phyloP scores from a whole-genome alignment of 441 rosid genomes.

The Dalechampia spathulata region DNA sequence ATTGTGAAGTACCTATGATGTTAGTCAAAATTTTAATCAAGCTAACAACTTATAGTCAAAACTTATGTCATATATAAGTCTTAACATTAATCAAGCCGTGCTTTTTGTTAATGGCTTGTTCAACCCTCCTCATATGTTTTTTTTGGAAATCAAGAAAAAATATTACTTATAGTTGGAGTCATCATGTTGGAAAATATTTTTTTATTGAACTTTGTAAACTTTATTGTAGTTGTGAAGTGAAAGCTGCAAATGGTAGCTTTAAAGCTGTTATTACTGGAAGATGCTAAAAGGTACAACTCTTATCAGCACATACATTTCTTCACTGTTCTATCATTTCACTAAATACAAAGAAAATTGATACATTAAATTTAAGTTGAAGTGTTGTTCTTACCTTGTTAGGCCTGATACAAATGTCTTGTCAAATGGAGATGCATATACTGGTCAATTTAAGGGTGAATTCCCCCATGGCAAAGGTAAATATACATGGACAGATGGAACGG shows the following conservation, averaged over 20 bases:
- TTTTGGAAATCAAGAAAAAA: not conserved
- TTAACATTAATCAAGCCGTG: no score
- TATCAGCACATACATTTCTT: not conserved
- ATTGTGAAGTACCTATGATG: no score
- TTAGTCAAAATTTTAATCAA: no score
- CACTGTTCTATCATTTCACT: not conserved
- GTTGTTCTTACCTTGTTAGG: constrained; percentile 30
- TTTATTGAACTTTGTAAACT: not conserved
- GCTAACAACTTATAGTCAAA: no score
- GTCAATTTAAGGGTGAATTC: constrained; percentile 48
- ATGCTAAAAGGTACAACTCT: constrained; percentile 28
- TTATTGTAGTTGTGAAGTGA: constrained; percentile 3
- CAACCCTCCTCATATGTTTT: no score
- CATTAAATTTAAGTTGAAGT: not conserved
- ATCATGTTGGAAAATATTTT: not conserved
- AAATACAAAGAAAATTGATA: not conserved
- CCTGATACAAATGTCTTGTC: constrained; percentile 36
- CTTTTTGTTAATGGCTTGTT: no score
- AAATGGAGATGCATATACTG: constrained; percentile 67
- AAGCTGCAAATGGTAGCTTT: constrained; percentile 12
- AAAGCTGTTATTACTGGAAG: constrained; percentile 25
- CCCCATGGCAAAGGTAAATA: constrained; percentile 85
- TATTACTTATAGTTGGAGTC: not conserved
- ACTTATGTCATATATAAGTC: no score
- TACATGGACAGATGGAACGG: constrained; percentile 57